A percentile compares a stretch with the other conserved stretches of the same genome.
Evolutionary conservation across 2,329 filamentous ascomycete genomes (phyloP).

Genomic region (Pseudocercospora ulei): DNA sequence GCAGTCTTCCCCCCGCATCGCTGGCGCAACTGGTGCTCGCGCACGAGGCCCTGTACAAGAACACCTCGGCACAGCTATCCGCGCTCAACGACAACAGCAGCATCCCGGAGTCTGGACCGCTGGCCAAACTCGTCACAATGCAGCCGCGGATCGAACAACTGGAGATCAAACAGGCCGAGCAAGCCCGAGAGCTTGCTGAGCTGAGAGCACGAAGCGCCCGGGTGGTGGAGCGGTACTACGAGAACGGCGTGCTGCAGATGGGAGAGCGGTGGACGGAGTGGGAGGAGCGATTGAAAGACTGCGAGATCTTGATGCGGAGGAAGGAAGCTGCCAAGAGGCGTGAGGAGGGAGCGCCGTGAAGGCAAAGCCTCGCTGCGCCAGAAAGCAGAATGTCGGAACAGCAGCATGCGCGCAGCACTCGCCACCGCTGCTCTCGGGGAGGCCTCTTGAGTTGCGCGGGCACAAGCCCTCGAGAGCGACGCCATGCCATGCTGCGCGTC

Average conservation of each 20-base stretch:
- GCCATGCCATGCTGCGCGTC: no score
- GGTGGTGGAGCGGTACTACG: constrained; percentile 55
- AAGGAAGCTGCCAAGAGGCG: constrained; percentile 50
- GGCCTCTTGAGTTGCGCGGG: no score
- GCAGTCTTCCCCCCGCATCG: constrained; percentile 22
- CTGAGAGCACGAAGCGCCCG: constrained; percentile 55
- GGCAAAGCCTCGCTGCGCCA: no score
- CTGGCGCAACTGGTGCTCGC: constrained; percentile 38
- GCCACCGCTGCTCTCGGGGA: no score
- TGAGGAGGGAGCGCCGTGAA: constrained; percentile 40
- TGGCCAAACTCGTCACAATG: constrained; percentile 49
- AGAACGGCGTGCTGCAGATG: constrained; percentile 57
- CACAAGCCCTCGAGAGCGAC: no score
- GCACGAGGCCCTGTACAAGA: constrained; percentile 38
- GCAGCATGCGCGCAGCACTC: no score
- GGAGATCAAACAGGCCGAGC: constrained; percentile 52
- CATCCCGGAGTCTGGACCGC: constrained; percentile 37
- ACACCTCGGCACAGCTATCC: constrained; percentile 39
- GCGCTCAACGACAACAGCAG: constrained; percentile 39
- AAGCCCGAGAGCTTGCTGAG: constrained; percentile 53
- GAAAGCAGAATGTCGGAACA: no score
- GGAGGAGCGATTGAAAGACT: constrained; percentile 56
- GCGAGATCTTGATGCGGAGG: constrained; percentile 57
- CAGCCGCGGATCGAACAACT: constrained; percentile 54
- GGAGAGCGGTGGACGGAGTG: constrained; percentile 61